Evolutionary conservation across 768 basidiomycete species (phyloP).

Genomic region (Mycena epipterygia): DNA sequence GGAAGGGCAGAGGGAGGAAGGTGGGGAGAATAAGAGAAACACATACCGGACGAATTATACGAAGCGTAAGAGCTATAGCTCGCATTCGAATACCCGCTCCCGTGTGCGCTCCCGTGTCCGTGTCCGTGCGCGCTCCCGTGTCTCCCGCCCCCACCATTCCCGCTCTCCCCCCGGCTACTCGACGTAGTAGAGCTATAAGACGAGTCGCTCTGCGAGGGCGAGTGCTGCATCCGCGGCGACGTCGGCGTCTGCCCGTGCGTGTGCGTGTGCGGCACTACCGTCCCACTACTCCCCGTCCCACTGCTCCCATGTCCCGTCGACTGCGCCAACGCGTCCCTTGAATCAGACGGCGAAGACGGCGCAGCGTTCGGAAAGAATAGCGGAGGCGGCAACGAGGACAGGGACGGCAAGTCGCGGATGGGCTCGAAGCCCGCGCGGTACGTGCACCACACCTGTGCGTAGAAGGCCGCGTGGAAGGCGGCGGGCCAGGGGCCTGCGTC

Average conservation of each 20-base stretch:
- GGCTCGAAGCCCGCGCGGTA: conserved; percentile 7
- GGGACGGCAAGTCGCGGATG: neutral
- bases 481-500: neutral
- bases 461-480: neutral
- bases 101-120: no score
- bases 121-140: no score
- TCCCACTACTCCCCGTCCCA: neutral
- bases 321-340: neutral
- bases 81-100: no score
- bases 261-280: neutral
- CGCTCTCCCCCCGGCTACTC: neutral
- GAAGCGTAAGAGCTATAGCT: no score
- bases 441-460: conserved; percentile 9
- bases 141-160: neutral
- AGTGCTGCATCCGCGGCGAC: neutral
- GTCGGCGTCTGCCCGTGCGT: no score
- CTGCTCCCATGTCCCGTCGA: neutral
- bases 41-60: no score
- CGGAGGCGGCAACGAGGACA: neutral
- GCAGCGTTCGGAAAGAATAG: no score
- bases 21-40: no score
- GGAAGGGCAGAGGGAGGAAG: no score
- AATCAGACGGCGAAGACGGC: no score
- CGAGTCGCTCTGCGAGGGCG: neutral
- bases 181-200: neutral